phyloP scores from a whole-genome alignment of 805 yeast species.

The Brettanomyces sp. region DNA sequence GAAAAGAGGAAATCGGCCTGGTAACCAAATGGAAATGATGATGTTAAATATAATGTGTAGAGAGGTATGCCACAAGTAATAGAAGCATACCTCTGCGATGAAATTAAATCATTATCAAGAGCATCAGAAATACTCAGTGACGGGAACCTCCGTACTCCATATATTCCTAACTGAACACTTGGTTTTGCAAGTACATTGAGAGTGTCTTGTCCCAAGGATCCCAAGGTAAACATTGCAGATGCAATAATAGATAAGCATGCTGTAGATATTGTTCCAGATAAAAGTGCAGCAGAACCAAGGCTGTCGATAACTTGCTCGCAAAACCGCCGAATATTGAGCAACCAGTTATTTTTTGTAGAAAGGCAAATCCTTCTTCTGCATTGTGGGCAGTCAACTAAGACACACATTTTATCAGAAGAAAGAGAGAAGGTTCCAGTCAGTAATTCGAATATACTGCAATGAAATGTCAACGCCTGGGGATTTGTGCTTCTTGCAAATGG shows the following conservation, averaged over 20 bases:
- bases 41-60: neutral
- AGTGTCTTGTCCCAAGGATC: slow-evolving; percentile 1
- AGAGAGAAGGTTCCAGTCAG: slow-evolving; percentile 9
- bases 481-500: neutral
- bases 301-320: slow-evolving; percentile 1
- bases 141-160: neutral
- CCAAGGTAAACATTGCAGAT: neutral
- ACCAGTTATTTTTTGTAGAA: slow-evolving; percentile 6
- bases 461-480: slow-evolving; percentile 7
- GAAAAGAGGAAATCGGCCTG: neutral
- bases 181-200: slow-evolving; percentile 1
- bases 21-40: slow-evolving; percentile 1
- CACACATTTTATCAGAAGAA: slow-evolving; percentile 11
- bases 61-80: slow-evolving; percentile 1
- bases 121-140: slow-evolving; percentile 2
- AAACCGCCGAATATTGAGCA: neutral
- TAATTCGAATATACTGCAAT: slow-evolving; percentile 9
- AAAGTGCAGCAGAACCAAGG: neutral
- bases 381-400: slow-evolving; percentile 28
- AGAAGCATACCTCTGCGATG: neutral
- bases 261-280: neutral
- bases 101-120: neutral
- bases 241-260: neutral
- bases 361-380: slow-evolving; percentile 25
- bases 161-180: slow-evolving; percentile 2